These are phyloP conservation scores for Colletotrichum noveboracense DNA, from an alignment of 2,329 filamentous ascomycete genomes.

Conservation along the genomic window DNA sequence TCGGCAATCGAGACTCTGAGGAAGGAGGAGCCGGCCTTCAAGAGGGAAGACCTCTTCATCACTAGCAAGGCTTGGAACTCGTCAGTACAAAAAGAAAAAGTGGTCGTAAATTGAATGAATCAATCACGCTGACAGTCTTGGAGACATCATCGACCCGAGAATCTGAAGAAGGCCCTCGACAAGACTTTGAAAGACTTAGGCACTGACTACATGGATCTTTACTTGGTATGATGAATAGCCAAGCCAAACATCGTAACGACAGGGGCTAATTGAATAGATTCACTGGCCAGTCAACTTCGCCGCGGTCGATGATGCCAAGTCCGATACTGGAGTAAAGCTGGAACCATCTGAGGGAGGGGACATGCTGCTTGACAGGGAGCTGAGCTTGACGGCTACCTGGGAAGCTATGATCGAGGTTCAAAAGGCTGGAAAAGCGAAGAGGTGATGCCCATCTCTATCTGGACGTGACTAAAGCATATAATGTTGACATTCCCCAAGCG, in stretches of 20 bases:
- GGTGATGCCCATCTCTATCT: not conserved
- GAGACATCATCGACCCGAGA: not conserved
- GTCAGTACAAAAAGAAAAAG: not conserved
- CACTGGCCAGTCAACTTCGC: not conserved
- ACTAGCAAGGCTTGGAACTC: not conserved
- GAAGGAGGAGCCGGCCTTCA: not conserved
- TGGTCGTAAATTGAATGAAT: too few relatives aligned
- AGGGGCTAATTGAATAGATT: not conserved
- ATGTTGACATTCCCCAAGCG: not conserved
- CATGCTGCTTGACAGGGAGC: not conserved
- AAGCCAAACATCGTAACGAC: not conserved
- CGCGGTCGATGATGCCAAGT: not conserved
- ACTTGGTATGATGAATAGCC: not conserved
- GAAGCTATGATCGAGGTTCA: not conserved
- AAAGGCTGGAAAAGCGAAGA: not conserved
- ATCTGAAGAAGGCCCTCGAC: not conserved
- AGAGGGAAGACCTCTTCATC: not conserved
- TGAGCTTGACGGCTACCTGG: not conserved
- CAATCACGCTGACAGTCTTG: not conserved
- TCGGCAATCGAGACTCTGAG: not conserved
- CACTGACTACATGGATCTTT: not conserved
- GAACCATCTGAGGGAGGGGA: not conserved
- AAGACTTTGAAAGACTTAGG: not conserved
- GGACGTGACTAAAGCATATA: not conserved
- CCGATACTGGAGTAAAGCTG: not conserved